phyloP scores from a whole-genome alignment of 2,329 filamentous ascomycete genomes.

The Ophiostoma perfectum region DNA sequence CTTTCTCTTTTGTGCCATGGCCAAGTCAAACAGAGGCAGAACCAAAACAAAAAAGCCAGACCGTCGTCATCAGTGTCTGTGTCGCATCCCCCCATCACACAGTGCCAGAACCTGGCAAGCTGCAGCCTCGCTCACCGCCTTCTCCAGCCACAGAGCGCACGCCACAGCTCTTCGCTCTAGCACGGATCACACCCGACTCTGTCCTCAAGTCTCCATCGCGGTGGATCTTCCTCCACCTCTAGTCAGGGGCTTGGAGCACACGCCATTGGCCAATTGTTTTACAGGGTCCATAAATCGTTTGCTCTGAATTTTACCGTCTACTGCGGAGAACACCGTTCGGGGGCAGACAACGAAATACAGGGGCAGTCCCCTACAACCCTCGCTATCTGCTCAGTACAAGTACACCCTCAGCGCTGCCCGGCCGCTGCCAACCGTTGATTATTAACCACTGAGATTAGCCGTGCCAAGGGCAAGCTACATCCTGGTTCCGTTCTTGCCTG shows the following conservation, averaged over 20 bases:
- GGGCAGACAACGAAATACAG: no score
- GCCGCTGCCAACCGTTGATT: no score
- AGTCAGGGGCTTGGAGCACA: slow-evolving; percentile 22
- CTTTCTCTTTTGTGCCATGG: no score
- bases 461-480: not conserved
- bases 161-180: not conserved
- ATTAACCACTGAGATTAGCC: slow-evolving; percentile 12
- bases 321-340: no score
- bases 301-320: not conserved
- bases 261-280: slow-evolving; percentile 22
- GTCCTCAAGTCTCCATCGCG: not conserved
- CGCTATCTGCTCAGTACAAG: no score
- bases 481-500: not conserved
- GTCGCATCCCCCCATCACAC: not conserved
- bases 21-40: no score
- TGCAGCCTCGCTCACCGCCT: not conserved
- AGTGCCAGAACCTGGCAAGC: not conserved
- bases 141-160: not conserved
- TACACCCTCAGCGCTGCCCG: no score
- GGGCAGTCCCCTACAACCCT: no score
- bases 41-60: not conserved
- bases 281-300: not conserved
- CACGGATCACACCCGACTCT: not conserved
- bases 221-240: slow-evolving; percentile 9
- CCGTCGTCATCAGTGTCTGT: not conserved